Conservation (phyloP, 176 grass and related monocot species). For the Triticum aestivum region IWGSC_CS_RefSeq_v2.1 NC_057803.1:64577862-64578361, state of each 20-base stretch:
- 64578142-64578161: neutral
- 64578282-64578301: slow-evolving; percentile 11
- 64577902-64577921: neutral
- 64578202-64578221: slow-evolving; percentile 24
- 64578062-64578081: no score
- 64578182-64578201: slow-evolving; percentile 32
- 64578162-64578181: neutral
- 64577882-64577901: neutral
- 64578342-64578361: neutral
- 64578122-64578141: neutral
- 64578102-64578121: neutral
- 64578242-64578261: neutral
- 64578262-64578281: slow-evolving; percentile 30
- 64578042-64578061: neutral
- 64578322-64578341: neutral
- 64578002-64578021: neutral
- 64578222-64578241: neutral
- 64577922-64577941: neutral
- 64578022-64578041: neutral
- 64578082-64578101: no score
- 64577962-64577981: neutral
- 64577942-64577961: neutral
- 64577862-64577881: slow-evolving; percentile 12
- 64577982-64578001: neutral
- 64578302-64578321: slow-evolving; percentile 18